phyloP scores from a whole-genome alignment of 805 yeast genomes.

The Sporopachydermia lactativora region DNA sequence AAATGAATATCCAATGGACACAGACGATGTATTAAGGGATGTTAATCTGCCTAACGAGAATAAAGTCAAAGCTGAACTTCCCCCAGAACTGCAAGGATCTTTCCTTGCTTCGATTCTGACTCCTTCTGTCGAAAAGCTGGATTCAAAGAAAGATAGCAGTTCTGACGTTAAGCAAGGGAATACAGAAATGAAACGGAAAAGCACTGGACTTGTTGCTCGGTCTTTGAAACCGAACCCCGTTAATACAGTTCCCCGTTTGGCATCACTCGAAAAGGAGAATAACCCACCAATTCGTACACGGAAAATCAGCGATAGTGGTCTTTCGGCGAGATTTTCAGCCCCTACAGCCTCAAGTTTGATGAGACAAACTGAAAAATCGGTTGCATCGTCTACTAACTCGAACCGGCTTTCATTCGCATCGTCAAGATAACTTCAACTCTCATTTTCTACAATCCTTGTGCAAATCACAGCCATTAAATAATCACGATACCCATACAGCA shows the following conservation, averaged over 20 bases:
- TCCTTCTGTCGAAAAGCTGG: background rate
- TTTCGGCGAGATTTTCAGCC: conserved; percentile 23
- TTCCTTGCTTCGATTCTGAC: background rate
- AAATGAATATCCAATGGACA: background rate
- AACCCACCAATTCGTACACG: conserved; percentile 27
- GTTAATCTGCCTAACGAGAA: background rate
- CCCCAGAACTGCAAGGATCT: background rate
- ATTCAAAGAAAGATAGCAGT: background rate
- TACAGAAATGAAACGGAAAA: background rate
- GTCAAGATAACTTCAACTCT: too few species aligned
- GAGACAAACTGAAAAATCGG: conserved; percentile 9
- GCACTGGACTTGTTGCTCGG: background rate
- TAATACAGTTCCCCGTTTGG: background rate
- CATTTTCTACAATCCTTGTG: too few species aligned
- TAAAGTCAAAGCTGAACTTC: background rate
- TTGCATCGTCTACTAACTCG: background rate
- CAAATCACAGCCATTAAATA: too few species aligned
- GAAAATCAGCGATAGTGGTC: conserved; percentile 33
- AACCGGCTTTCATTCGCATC: background rate
- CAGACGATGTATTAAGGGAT: background rate
- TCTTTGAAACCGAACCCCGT: background rate
- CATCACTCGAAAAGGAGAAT: background rate
- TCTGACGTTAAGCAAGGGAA: background rate
- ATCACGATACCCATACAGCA: too few species aligned
- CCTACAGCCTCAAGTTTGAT: conserved; percentile 24